Evolutionary conservation across 1,139 yeast species (phyloP).

Genomic region (Protomyces pachydermus): DNA sequence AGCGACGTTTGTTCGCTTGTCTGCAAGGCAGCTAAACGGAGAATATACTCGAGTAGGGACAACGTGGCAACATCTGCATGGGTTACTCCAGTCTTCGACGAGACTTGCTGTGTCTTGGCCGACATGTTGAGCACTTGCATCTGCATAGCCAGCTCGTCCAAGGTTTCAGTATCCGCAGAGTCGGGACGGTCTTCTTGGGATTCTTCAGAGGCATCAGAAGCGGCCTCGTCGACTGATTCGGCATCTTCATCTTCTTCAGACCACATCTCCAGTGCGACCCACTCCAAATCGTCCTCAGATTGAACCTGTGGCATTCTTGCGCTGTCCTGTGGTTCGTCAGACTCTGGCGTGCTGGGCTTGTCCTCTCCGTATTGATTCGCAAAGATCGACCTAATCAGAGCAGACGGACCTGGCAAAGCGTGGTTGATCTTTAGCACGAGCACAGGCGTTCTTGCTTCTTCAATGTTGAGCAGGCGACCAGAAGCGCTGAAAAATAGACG

Average conservation of each 20-base stretch:
- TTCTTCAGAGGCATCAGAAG: background rate
- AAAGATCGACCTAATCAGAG: slow-evolving; percentile 5
- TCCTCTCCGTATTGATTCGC: slow-evolving; percentile 31
- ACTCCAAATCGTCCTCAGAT: slow-evolving; percentile 39
- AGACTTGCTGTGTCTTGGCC: slow-evolving; percentile 6
- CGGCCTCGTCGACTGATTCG: slow-evolving; percentile 32
- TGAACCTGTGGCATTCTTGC: background rate
- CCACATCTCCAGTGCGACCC: slow-evolving; percentile 51
- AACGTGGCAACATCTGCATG: slow-evolving; percentile 19
- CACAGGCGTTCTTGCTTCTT: slow-evolving; percentile 63
- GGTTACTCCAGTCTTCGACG: background rate
- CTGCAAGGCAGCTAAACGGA: slow-evolving; percentile 61
- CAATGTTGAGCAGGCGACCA: slow-evolving; percentile 60
- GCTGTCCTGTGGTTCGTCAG: slow-evolving; percentile 30
- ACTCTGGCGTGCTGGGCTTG: slow-evolving; percentile 35
- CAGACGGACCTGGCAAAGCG: slow-evolving; percentile 32
- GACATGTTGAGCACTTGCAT: slow-evolving; percentile 25
- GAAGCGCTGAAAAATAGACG: slow-evolving; percentile 69
- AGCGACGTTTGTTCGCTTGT: slow-evolving; percentile 55
- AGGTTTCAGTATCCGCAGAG: background rate
- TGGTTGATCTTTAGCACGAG: slow-evolving; percentile 54
- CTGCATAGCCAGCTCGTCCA: slow-evolving; percentile 25
- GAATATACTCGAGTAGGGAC: slow-evolving; percentile 60
- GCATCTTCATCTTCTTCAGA: slow-evolving; percentile 40
- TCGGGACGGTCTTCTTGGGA: background rate